A percentile compares a stretch with the other conserved stretches of the same genome.
These are phyloP conservation scores for Colletotrichum limetticola DNA, from an alignment of 2,329 filamentous ascomycete species.

Conservation along the genomic window DNA sequence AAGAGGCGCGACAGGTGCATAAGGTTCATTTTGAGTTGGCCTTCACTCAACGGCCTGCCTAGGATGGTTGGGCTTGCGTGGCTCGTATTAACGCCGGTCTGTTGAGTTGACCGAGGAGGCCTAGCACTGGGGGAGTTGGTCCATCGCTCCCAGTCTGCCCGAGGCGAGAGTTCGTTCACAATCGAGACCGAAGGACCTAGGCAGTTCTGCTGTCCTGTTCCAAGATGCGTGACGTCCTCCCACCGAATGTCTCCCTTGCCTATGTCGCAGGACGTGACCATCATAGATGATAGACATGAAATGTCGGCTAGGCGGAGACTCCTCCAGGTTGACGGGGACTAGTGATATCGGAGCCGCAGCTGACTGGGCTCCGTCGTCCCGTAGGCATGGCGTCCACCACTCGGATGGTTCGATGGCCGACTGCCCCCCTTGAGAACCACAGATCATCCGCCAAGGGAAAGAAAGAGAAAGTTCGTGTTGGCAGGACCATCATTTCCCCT, in stretches of 20 bases:
- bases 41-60: neutral
- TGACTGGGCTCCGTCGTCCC: constrained; percentile 10
- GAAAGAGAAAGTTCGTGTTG: constrained; percentile 17
- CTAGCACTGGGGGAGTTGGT: neutral
- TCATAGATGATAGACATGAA: neutral
- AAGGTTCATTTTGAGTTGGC: neutral
- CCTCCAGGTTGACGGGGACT: neutral
- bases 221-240: neutral
- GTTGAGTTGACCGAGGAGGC: neutral
- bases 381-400: constrained; percentile 2
- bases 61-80: neutral
- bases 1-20: constrained; percentile 14
- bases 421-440: neutral
- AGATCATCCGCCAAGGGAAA: neutral
- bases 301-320: neutral
- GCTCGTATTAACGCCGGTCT: neutral
- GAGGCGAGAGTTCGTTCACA: neutral
- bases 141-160: neutral
- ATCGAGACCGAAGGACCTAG: neutral
- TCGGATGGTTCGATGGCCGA: constrained; percentile 18
- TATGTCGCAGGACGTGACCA: neutral
- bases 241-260: neutral
- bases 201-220: neutral
- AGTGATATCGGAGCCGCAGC: neutral
- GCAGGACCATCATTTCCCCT: constrained; percentile 24